phyloP scores from a whole-genome alignment of 805 yeast genomes.

The Helenozyma rhizophorensis region DNA sequence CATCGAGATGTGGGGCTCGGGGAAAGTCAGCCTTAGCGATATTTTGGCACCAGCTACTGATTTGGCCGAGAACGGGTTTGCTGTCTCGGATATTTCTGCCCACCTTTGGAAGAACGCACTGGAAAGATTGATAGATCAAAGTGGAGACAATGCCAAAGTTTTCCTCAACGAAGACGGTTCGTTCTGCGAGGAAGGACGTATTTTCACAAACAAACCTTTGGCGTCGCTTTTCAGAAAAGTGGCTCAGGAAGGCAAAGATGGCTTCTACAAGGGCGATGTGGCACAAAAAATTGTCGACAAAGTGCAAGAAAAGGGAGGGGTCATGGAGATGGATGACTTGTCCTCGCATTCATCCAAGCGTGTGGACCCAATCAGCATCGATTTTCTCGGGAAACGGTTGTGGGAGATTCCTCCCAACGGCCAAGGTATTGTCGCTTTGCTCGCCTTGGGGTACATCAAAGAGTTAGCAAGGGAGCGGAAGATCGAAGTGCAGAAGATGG shows the following conservation, averaged over 20 bases:
- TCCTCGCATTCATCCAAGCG: conserved; percentile 52
- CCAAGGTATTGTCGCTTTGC: conserved; percentile 71
- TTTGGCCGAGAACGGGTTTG: conserved; percentile 64
- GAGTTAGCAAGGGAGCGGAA: conserved; percentile 44
- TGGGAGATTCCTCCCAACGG: conserved; percentile 89
- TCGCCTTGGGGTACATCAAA: conserved; percentile 63
- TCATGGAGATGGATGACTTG: conserved; percentile 53
- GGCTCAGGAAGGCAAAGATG: conserved; percentile 56
- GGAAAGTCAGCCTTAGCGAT: conserved; percentile 54
- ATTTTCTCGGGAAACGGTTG: conserved; percentile 47
- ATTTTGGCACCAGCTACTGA: conserved; percentile 63
- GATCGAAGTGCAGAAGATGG: conserved; percentile 36
- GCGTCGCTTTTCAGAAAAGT: conserved; percentile 52
- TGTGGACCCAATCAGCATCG: conserved; percentile 59
- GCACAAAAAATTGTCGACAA: conserved; percentile 61
- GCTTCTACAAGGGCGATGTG: conserved; percentile 66
- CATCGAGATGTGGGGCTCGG: conserved; percentile 66
- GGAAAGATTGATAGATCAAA: conserved; percentile 33
- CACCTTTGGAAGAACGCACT: conserved; percentile 43
- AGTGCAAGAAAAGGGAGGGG: conserved; percentile 51
- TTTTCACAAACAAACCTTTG: conserved; percentile 45
- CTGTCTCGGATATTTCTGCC: conserved; percentile 58
- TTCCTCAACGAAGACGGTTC: conserved; percentile 13
- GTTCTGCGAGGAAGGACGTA: conserved; percentile 26
- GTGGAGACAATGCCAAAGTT: conserved; percentile 22